Evolutionary conservation across 2,329 filamentous ascomycete species (phyloP), one percentile per base, ranked within the genome.

Genomic region (Teratosphaeria nubilosa): DNA sequence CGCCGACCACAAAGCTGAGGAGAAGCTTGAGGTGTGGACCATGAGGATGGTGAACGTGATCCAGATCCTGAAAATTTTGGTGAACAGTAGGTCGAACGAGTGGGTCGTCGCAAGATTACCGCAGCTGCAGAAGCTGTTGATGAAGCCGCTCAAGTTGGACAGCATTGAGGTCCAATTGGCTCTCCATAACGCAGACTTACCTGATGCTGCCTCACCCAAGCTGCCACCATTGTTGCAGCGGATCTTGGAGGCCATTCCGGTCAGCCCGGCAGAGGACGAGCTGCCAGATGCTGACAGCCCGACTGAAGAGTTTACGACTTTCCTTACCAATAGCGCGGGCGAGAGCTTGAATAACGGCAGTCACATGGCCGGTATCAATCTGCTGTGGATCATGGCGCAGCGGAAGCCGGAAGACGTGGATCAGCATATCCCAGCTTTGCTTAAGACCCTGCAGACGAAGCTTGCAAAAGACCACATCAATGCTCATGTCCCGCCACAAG

Each of bases 101-200:
- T 99, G 94, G 94, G 86, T 97, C 41, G 76, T 91, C 56, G 84
- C 85, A 66, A 89, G 90, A 63, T 82, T 95, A 66, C 74, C 86
- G 0, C 78, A 85, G 30, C 80, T 97, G 30, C 90, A 96, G 71
- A 95, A 90, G 70, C 83, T 97, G 13, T 75, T 97, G 14, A 91
- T 96, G 62, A 96, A 95, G 75, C 85, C 88, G 13, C 76, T 99
- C 56, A 90, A 88, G 66, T 92, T 86, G 2, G 92, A 97, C 64
- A 88, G 91, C 63, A 84, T 90, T 0, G 94, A 99, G 69, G 85
- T 99, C 9, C 95, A 99, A 67, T 92, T 97, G 68, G 96, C 89
- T 68, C 76, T 97, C 32, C 90, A 97, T 72, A 80, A 86, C 27
- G 78, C 84, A 2, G 86, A 91, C 63, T 82, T 86, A 62, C 82